Evolutionary conservation across 2,329 filamentous ascomycete genomes (phyloP), one percentile per base, ranked within the genome.

Genomic region (Arthroderma sp.): DNA sequence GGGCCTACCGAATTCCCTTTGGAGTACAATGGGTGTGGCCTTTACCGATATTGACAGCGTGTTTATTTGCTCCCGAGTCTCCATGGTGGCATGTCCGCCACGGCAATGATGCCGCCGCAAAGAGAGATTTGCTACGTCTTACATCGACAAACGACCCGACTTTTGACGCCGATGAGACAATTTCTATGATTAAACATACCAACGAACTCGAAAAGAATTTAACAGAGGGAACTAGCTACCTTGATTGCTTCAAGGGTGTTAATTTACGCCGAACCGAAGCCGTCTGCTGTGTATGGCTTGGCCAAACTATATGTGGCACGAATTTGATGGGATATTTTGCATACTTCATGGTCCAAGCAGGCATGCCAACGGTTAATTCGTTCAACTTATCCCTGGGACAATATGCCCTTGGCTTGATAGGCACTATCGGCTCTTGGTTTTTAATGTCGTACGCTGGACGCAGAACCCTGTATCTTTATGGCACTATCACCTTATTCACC

Each of bases 321-420:
- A 50, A 52, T 6, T 50, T 67, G 22, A 58, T 59, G 48, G 58
- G 56, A 27, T 62, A 59, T 42, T 56, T 58, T 1, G 58, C 61
- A 4, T 50, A 55, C 5, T 68, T 67, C 47, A 63, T 57, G 44
- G 49, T 57, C 38, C 59, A 57, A 37, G 65, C 67, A 9, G 65
- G 67, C 1, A 52, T 69, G 15, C 36, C 40, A 28, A 41, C 51
- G 5, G 42, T 46, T 3, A 50, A 61, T 37, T 55, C 65, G 0
- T 68, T 67, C 46, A 57, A 55, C 9, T 50, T 70, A 30, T 57
- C 61, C 1, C 47, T 65, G 6, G 78, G 75, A 32, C 73, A 80
- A 57, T 80, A 80, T 51, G 77, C 69, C 36, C 78, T 83, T 56
- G 71, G 68, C 5, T 65, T 71, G 36, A 55, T 73, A 9, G 73